Base-by-base conservation (phyloP, 345 rosid genomes). In the Populus deltoides region DNA sequence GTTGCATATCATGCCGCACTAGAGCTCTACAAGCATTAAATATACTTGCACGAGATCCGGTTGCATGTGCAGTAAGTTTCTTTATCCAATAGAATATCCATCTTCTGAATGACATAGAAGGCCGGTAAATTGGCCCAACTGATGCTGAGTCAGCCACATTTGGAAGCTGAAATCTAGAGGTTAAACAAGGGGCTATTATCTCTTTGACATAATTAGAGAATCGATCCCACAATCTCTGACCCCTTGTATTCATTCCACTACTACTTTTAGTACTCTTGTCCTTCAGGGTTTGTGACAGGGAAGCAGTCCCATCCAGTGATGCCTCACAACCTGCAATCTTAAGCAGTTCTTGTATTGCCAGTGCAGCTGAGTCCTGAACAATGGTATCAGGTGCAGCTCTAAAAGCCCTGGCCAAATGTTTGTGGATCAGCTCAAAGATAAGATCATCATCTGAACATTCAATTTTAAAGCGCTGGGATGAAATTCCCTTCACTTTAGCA, bases 401-500 rank as follows among this genome's bases (percentile, higher is more conserved):
- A 86, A 95, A 95, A 81, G 98, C 98, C 90, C 98, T 89, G 47
- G 93, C 94, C 79, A 95, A 84, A 77, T 93, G 98, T 83, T 91
- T 93, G 86, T 95, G 90, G 67, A 95, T 95, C 81, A 95, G 90
- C 87, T 91, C 98, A 86, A 90, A 95, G 65, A 95, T 95, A 61
- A 95, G 99, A 86, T 95, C 99, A 88, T 95, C 99, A 82, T 95
- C 98, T 41, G 99, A 92, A 84, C 99, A 95, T 72, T 95, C 94
- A 85, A 95, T 95, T 86, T 92, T 93, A 85, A 95, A 95, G 70
- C 97, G 94, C 77, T 85, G 88, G 81, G 90, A 90, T 71, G 98
- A 82, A 79, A 85, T 80, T 53, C 83, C 91, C 83, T 84, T 91
- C 76, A 95, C 89, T 86, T 95, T 95, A 78, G 99, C 98, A 80